Conservation (phyloP, 1,284 basidiomycete species). For the Moniliophthora roreri region DNA sequence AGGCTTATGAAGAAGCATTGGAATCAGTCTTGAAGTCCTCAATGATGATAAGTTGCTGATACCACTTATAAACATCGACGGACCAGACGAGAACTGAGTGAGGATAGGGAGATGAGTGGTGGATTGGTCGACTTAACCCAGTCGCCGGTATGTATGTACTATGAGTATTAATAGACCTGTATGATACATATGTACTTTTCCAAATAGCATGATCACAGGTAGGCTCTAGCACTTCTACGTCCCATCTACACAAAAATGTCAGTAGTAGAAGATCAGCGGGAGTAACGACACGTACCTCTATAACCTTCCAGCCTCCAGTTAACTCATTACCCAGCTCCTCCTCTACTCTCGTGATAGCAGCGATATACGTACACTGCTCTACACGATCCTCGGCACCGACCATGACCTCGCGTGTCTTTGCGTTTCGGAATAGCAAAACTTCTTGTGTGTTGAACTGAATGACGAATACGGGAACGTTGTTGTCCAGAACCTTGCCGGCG, state of each 20-base stretch:
- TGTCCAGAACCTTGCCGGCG: slow-evolving; percentile 86
- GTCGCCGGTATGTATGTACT: background rate
- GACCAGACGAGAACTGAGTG: no score
- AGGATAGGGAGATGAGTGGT: background rate
- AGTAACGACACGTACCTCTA: slow-evolving; percentile 66
- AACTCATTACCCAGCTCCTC: slow-evolving; percentile 88
- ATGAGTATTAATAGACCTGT: slow-evolving; percentile 2
- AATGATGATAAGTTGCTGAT: no score
- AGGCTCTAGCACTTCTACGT: slow-evolving; percentile 47
- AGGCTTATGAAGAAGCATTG: slow-evolving; percentile 22
- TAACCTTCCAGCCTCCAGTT: slow-evolving; percentile 97
- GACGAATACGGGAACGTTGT: slow-evolving; percentile 83
- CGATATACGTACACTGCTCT: slow-evolving; percentile 92
- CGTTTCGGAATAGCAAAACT: slow-evolving; percentile 88
- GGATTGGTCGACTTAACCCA: background rate
- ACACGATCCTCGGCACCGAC: slow-evolving; percentile 90
- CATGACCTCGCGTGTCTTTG: slow-evolving; percentile 81
- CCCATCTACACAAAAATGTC: slow-evolving; percentile 38
- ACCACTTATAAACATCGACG: no score
- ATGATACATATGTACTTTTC: slow-evolving; percentile 4
- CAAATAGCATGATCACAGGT: slow-evolving; percentile 34
- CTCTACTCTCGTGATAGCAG: slow-evolving; percentile 87
- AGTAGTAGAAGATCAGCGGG: background rate
- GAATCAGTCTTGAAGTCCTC: no score
- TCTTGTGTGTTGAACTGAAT: slow-evolving; percentile 95